Base-by-base conservation (phyloP, 345 rosid genomes). In the Salix exigua region DNA sequence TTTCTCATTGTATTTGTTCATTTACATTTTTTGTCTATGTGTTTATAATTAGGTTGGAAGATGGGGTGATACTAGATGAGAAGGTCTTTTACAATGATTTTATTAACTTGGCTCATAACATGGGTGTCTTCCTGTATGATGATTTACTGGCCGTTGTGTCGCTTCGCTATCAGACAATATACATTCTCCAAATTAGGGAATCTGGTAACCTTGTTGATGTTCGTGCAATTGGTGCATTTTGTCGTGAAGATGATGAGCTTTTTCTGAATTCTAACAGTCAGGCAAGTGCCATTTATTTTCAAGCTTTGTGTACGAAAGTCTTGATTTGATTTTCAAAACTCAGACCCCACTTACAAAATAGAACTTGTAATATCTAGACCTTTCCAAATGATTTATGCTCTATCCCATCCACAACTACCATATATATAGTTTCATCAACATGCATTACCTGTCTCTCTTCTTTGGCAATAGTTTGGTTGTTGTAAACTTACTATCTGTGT, bases 191-290 rank as follows among this genome's bases (percentile, higher is more conserved):
- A 86, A 88, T 96, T 79, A 91, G 95, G 80, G 98, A 96, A 77
- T 92, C 92, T 2, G 98, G 98, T 67, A 81, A 87, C 75, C 88
- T 96, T 80, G 99, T 96, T 70, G 90, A 96, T 80, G 89, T 91
- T 42, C 93, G 97, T 76, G 94, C 91, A 31, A 89, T 96, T 60
- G 99, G 98, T 18, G 83, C 88, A 60, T 92, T 88, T 78, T 96
- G 98, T 78, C 94, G 78, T 23, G 98, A 96, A 79, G 98, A 93
- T 77, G 99, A 96, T 65, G 97, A 92, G 75, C 97, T 96, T 79
- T 96, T 96, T 78, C 89, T 96, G 67, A 88, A 85, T 82, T 91
- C 97, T 38, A 88, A 79, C 81, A 74, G 89, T 73, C 96, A 93
- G 93, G 98, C 84, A 83, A 93, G 88, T 73, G 23, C 26, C 35